Base-by-base conservation (phyloP, 768 basidiomycete genomes). In the Pilatotrama ljubarskyi region DNA sequence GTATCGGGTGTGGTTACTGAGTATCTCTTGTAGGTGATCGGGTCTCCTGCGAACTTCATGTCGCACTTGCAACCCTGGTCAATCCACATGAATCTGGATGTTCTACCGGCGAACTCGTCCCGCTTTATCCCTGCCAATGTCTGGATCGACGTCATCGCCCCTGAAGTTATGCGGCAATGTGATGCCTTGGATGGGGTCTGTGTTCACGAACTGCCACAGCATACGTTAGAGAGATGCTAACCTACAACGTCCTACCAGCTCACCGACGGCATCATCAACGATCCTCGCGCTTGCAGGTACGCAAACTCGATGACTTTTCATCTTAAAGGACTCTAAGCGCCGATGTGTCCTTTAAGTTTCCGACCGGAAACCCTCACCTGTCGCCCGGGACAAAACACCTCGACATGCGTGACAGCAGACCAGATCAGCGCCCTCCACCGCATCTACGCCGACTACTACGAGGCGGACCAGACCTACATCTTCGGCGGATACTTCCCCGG, bases 151-250 rank as follows among this genome's bases (percentile, higher is more conserved):
- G 56, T 69, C 32, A 68, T 74, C 37, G 64, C 65, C 11, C 56
- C 68, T 17, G 73, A 72, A 52, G 68, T 72, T 2, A 54, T 74
- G 49, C 63, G 58, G 15, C 73, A 72, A 51, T 74, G 73, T 44
- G 73, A 74, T 43, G 58, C 46, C 1, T 48, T 74, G 10, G 73
- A 74, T 50, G 73, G 73, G 22, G 66, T 71, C 17, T 47, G 59
- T 51, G 7, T 26, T 10, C 17, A 9, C 36, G 14, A 22, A 2
- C 18, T 6, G 6, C 0, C 17, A 26, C 8, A 14, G 17, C 10
- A 17, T 49, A 11, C 5, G 9, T 17, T 17, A 4, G 5, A 2
- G n/a, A 15, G 18, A n/a, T 44, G 52, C 8, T 20, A 2, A 37
- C 22, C 7, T 25, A 10, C 40, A 7, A 18, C 17, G 11, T 14